Percentiles rank a stretch among this genome's conserved stretches.
Evolutionary conservation across 306 rosid genomes (phyloP).

Genomic region (Inga oerstediana): DNA sequence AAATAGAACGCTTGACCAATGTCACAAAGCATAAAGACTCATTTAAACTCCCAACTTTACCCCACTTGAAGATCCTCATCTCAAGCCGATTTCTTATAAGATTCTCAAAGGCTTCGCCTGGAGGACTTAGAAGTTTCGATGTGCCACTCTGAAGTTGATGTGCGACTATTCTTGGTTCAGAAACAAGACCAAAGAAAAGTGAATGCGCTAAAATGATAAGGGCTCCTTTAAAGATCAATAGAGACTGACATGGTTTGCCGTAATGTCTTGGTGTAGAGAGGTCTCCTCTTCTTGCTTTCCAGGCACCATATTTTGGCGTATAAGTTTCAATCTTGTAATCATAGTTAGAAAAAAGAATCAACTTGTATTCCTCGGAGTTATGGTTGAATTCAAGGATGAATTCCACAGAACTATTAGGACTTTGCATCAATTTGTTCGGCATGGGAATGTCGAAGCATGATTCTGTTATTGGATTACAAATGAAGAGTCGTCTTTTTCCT

Average conservation of each 20-base stretch:
- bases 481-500: neutral
- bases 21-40: neutral
- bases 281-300: neutral
- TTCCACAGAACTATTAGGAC: neutral
- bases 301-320: neutral
- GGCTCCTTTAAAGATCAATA: neutral
- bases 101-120: neutral
- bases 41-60: neutral
- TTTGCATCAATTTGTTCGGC: neutral
- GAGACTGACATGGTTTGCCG: neutral
- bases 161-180: neutral
- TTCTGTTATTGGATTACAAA: neutral
- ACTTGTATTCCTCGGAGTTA: neutral
- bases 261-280: neutral
- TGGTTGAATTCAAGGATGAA: neutral
- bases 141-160: neutral
- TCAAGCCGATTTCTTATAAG: fast-evolving
- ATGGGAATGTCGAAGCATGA: neutral
- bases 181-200: neutral
- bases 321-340: neutral
- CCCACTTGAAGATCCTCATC: neutral
- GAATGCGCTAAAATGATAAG: no score
- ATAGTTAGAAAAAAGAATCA: neutral
- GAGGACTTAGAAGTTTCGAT: neutral
- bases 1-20: neutral